Evolutionary conservation across 2,329 filamentous ascomycete species (phyloP).

Genomic region (Hirsutella minnesotensis): DNA sequence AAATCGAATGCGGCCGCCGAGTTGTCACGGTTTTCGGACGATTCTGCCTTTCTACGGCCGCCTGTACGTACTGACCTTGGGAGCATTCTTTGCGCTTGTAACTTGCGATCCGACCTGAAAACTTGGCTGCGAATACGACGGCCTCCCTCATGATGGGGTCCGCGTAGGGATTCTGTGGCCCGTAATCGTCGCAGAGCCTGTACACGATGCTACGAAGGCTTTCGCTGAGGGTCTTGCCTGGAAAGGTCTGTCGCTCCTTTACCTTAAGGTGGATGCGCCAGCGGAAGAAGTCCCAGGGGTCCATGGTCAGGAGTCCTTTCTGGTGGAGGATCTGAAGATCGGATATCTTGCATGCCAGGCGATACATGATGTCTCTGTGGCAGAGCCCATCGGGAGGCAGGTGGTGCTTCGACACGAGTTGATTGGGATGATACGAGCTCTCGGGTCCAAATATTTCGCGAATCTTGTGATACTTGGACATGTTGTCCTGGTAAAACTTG

Average conservation of each 20-base stretch:
- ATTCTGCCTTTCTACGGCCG: too few species aligned
- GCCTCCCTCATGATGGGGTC: slow-evolving; percentile 17
- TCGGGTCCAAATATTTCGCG: slow-evolving; percentile 19
- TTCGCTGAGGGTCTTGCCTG: slow-evolving; percentile 3
- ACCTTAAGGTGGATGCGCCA: slow-evolving; percentile 18
- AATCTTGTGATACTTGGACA: slow-evolving; percentile 21
- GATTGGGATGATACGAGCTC: slow-evolving; percentile 23
- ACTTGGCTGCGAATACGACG: slow-evolving; percentile 14
- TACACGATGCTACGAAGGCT: slow-evolving; percentile 8
- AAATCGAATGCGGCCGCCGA: too few species aligned
- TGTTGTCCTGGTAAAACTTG: slow-evolving; percentile 18
- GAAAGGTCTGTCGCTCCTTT: slow-evolving; percentile 1
- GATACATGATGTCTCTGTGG: slow-evolving; percentile 22
- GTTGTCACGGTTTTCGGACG: too few species aligned
- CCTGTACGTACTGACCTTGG: too few species aligned
- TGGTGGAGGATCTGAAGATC: slow-evolving; percentile 16
- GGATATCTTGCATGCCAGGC: slow-evolving; percentile 19
- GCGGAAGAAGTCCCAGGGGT: slow-evolving; percentile 24
- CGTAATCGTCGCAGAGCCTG: slow-evolving; percentile 7
- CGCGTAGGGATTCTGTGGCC: slow-evolving; percentile 4
- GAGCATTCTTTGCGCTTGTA: slow-evolving; percentile 7
- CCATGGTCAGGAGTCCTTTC: slow-evolving; percentile 18
- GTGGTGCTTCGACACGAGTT: slow-evolving; percentile 20
- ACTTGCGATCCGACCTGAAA: slow-evolving; percentile 9
- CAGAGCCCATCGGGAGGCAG: slow-evolving; percentile 20